These are phyloP conservation scores for Nicotiana noctiflora DNA, from an alignment of 257 asterid species.

Conservation along the genomic window DNA sequence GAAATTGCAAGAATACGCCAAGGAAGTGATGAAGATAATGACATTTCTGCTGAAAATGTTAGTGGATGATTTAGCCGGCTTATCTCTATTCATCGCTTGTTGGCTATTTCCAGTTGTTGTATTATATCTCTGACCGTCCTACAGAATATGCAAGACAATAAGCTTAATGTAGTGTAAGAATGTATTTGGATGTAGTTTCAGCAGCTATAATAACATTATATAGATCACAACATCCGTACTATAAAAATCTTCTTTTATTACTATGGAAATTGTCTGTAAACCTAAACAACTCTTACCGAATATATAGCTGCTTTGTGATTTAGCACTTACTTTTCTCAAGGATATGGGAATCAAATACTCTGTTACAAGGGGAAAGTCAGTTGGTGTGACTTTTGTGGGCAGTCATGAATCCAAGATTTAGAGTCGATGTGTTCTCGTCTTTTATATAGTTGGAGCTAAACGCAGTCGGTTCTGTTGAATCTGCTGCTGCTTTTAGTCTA, in stretches of 20 bases:
- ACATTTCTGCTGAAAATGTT: slow-evolving; percentile 38
- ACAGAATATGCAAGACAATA: slow-evolving; percentile 20
- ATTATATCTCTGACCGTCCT: slow-evolving; percentile 8
- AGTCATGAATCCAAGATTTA: neutral
- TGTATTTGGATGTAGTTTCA: slow-evolving; percentile 7
- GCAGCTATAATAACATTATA: neutral
- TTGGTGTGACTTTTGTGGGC: neutral
- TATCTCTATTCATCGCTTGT: slow-evolving; percentile 3
- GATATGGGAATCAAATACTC: neutral
- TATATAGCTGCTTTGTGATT: neutral
- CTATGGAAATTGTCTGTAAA: neutral
- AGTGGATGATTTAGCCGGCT: slow-evolving; percentile 26
- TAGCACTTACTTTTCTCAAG: neutral
- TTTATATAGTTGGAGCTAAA: neutral
- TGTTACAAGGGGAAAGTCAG: neutral
- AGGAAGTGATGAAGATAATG: slow-evolving; percentile 59
- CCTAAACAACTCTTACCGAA: neutral
- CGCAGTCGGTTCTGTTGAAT: neutral
- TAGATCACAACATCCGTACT: neutral
- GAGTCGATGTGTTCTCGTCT: neutral
- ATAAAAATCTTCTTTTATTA: neutral
- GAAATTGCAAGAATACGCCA: slow-evolving; percentile 62
- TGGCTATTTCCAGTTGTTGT: slow-evolving; percentile 30
- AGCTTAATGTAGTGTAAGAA: slow-evolving; percentile 9
- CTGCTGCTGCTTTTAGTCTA: too few relatives aligned